Base-by-base conservation (phyloP, 495 filamentous ascomycete genomes). In the Podospora bellae-mahoneyi region DNA sequence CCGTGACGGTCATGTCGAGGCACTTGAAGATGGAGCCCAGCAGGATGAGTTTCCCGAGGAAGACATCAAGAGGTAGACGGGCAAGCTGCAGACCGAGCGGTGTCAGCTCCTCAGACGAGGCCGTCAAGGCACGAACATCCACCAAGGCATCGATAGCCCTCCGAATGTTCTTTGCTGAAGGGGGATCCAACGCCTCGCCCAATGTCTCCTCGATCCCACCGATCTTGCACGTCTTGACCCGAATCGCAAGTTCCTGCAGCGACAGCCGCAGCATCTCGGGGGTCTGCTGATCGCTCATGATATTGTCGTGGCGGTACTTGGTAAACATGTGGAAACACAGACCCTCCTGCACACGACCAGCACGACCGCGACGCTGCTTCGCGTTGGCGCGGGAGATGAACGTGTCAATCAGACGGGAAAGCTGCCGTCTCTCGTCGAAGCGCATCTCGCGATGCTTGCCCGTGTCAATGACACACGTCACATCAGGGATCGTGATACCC, bases 281-380 rank as follows among this genome's bases (percentile, higher is more conserved):
- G 0, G 91, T 96, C 81, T 98, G 95, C 74, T 97, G 92, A 62
- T 94, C 92, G 16, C 87, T 86, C 84, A 97, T 92, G 68, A 91
- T 69, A 20, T 68, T 71, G 72, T 97, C 93, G 76, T 97, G 91
- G 2, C 94, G 87, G 68, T 92, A 82, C 66, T 88, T 94, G 1
- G 95, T 97, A 76, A 97, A 97, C 15, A 99, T 81, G 72, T 99
- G 95, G 78, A 97, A 97, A 78, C 94, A 97, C 4, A 98, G 83
- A 23, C 95, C 95, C 68, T 93, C 87, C 73, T 95, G 94, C 1
- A 97, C 93, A 83, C 95, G 92, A n/a, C 95, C 95, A 62, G 95
- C 95, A 84, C 95, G 86, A 65, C 95, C 95, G 66, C 93, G 89
- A 65, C 95, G 85, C 76, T 98, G 94, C 72, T 97, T 97, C 3